A percentile compares a stretch with the other conserved stretches of the same genome.
These are phyloP conservation scores for Fraxinus xanthoxyloides DNA, from an alignment of 305 asterid species.

Conservation along the genomic window DNA sequence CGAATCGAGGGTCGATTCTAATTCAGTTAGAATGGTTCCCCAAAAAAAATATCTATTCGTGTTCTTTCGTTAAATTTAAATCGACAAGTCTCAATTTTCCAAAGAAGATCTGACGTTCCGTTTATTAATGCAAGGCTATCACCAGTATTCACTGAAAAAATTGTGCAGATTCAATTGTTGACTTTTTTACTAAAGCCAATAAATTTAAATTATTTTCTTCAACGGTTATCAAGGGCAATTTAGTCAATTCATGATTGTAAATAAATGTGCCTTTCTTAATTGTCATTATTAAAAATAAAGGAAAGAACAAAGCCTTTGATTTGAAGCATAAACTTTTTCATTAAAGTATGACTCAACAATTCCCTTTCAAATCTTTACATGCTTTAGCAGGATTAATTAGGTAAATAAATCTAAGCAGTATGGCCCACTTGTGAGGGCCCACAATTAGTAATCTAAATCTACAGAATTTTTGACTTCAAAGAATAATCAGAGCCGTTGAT, in stretches of 20 bases:
- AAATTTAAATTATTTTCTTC: slow-evolving; percentile 13
- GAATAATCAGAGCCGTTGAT: slow-evolving; percentile 5
- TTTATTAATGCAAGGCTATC: neutral
- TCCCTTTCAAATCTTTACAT: slow-evolving; percentile 25
- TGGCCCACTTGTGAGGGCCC: slow-evolving; percentile 19
- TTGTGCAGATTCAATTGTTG: slow-evolving; percentile 13
- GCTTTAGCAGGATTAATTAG: slow-evolving; percentile 30
- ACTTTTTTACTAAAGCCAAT: slow-evolving; percentile 22
- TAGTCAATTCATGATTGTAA: slow-evolving; percentile 18
- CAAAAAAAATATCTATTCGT: no score
- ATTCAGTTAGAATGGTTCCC: neutral
- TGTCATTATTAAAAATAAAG: slow-evolving; percentile 32
- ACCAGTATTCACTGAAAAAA: neutral
- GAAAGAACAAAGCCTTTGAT: slow-evolving; percentile 37
- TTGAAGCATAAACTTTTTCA: slow-evolving; percentile 43
- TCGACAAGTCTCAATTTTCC: neutral
- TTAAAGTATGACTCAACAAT: slow-evolving; percentile 33
- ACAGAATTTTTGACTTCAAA: neutral
- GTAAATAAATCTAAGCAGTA: slow-evolving; percentile 16
- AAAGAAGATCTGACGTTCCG: neutral
- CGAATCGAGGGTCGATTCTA: neutral
- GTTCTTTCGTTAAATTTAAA: neutral
- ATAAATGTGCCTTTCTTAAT: slow-evolving; percentile 18
- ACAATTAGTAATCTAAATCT: slow-evolving; percentile 16
- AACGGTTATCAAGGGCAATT: slow-evolving; percentile 33